Percentiles rank a stretch among this genome's conserved stretches.
Conservation (phyloP, 192 early-diverging fungal species). For the Spizellomyces punctatus region DNA sequence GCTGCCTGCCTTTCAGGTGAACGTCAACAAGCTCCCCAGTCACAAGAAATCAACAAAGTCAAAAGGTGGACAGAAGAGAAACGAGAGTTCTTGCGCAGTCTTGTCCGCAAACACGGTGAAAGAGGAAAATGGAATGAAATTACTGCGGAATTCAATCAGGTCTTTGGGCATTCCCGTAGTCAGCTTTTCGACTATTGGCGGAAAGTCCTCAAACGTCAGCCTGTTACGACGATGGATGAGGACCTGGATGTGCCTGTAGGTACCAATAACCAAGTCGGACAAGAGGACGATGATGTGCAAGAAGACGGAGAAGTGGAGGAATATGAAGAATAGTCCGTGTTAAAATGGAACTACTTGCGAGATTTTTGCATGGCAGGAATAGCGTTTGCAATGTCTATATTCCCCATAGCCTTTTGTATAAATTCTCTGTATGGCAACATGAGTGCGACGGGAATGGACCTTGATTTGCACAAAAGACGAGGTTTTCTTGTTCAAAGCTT, state of each 20-base stretch:
- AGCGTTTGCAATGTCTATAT: too few relatives aligned
- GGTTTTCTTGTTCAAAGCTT: too few relatives aligned
- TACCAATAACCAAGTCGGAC: neutral
- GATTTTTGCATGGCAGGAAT: too few relatives aligned
- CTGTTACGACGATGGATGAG: neutral
- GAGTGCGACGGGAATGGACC: too few relatives aligned
- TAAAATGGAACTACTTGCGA: too few relatives aligned
- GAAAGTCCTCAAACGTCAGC: neutral
- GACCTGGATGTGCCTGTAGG: neutral
- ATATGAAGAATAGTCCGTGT: neutral
- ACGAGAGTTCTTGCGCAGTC: neutral
- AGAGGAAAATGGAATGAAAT: neutral
- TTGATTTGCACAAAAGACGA: too few relatives aligned
- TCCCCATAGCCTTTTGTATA: too few relatives aligned
- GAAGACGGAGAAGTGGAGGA: neutral
- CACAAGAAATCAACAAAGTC: too few relatives aligned
- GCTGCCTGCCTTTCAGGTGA: too few relatives aligned
- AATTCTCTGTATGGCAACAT: too few relatives aligned
- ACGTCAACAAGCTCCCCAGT: too few relatives aligned
- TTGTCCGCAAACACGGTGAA: conserved; percentile 1
- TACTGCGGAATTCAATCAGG: neutral
- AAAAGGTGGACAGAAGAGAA: neutral
- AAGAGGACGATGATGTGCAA: neutral
- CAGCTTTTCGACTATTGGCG: neutral
- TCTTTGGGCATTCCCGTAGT: neutral